Evolutionary conservation across 371 early-diverging fungal genomes (phyloP), one percentile per base, ranked within the genome.

Genomic region (Parasitella parasitica): DNA sequence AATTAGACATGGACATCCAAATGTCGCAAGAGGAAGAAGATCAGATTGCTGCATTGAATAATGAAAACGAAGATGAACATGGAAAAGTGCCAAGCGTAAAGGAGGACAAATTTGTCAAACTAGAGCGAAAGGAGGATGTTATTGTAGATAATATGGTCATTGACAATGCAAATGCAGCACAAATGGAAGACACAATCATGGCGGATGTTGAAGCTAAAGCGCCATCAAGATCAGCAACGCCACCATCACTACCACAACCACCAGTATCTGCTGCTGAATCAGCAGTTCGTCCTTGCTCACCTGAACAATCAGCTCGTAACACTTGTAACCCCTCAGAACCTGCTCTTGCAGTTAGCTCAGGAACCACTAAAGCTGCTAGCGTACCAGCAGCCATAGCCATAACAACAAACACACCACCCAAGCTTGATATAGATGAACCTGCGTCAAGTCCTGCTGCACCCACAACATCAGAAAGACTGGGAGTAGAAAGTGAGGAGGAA

Each of bases 401-500:
- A 46, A 32, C 4, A 34, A 8, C 11, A 20, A 20, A n/a, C 24
- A 37, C 30, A 64, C 27, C 5, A 26, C 38, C 22, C 16, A 30
- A 41, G 30, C 27, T 15, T 9, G 30, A 46, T 4, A 32, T 32
- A 32, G 16, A n/a, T 18, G 39, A 48, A 15, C 43, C 12, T 39
- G 30, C 48, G 20, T 35, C 55, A 56, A 30, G 38, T 7, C 39
- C 16, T 39, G 18, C 7, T 15, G 39, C 41, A n/a, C n/a, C 16
- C 20, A 18, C 16, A 41, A 8, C n/a, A n/a, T n/a, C 43, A 43
- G 43, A 32, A 32, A 32, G 32, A 32, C n/a, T 61, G 20, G 64
- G 50, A 5, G 43, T 54, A 41, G 76, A 78, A 30, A 78, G 78
- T 63, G 76, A 75, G 53, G 78, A 78, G 50, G 78, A 78, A 56